Percentiles rank a stretch among this genome's conserved stretches.
These are phyloP conservation scores for Bonia amplexicaulis DNA, from an alignment of 176 grass and related monocot genomes.

Conservation along the genomic window DNA sequence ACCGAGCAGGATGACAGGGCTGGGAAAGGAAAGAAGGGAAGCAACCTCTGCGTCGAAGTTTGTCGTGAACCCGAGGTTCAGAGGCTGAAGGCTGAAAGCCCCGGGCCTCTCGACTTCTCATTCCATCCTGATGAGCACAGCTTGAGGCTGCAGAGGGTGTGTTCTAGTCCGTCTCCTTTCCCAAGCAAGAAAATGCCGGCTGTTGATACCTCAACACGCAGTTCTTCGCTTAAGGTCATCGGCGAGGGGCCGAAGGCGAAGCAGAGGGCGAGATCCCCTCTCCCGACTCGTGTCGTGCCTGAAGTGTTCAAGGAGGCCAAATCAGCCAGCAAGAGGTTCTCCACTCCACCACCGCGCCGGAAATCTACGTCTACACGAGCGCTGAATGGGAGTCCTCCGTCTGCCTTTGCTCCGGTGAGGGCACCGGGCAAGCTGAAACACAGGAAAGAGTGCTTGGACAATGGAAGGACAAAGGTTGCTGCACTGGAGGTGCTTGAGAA, in stretches of 20 bases:
- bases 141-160: constrained; percentile 22
- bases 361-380: constrained; percentile 23
- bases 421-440: constrained; percentile 37
- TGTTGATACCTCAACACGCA: not conserved
- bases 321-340: constrained; percentile 56
- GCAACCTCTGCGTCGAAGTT: constrained; percentile 17
- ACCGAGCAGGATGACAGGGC: not conserved
- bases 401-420: not conserved
- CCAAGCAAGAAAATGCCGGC: constrained; percentile 17
- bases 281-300: constrained; percentile 44
- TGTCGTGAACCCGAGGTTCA: not conserved
- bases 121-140: constrained; percentile 45
- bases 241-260: constrained; percentile 14
- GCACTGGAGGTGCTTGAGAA: constrained; percentile 46
- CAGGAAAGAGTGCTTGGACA: constrained; percentile 51
- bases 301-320: constrained; percentile 71
- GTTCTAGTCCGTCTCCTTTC: constrained; percentile 41
- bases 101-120: constrained; percentile 37
- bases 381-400: not conserved
- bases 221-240: not conserved
- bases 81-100: not conserved
- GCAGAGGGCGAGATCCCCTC: constrained; percentile 56
- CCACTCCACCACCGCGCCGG: constrained; percentile 63
- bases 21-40: not conserved
- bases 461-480: constrained; percentile 36